Percentiles rank a stretch among this genome's conserved stretches.
phyloP scores from a whole-genome alignment of 208 protist species.

The Leishmania lainsoni region DNA sequence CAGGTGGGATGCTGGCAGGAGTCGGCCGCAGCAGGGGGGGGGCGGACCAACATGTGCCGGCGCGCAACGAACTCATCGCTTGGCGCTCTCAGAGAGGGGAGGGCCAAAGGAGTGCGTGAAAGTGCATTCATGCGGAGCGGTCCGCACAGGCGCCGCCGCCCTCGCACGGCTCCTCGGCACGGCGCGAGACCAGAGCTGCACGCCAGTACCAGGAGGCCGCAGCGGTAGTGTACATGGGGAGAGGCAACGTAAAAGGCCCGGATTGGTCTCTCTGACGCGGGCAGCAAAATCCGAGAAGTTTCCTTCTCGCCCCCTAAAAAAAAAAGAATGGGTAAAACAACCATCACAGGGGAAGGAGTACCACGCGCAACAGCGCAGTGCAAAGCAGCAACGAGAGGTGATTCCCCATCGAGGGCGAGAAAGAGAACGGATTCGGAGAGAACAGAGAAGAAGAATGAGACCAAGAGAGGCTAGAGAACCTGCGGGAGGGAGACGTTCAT shows the following conservation, averaged over 20 bases:
- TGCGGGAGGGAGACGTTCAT: background rate
- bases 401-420: too few relatives aligned
- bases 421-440: background rate
- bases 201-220: background rate
- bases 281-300: too few relatives aligned
- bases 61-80: background rate
- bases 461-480: background rate
- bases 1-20: background rate
- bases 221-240: background rate
- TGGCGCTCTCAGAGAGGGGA: background rate
- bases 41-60: background rate
- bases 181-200: background rate
- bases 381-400: too few relatives aligned
- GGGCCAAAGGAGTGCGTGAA: background rate
- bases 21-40: background rate
- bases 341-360: background rate
- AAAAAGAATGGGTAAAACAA: background rate
- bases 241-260: too few relatives aligned
- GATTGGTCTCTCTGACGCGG: too few relatives aligned
- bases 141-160: background rate
- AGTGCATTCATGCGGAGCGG: background rate
- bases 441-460: background rate
- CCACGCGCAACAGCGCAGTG: background rate
- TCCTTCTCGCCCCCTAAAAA: too few relatives aligned
- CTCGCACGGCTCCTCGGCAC: background rate